Evolutionary conservation across 305 asterid species (phyloP), one percentile per base, ranked within the genome.

Genomic region (Fraxinus greggii): DNA sequence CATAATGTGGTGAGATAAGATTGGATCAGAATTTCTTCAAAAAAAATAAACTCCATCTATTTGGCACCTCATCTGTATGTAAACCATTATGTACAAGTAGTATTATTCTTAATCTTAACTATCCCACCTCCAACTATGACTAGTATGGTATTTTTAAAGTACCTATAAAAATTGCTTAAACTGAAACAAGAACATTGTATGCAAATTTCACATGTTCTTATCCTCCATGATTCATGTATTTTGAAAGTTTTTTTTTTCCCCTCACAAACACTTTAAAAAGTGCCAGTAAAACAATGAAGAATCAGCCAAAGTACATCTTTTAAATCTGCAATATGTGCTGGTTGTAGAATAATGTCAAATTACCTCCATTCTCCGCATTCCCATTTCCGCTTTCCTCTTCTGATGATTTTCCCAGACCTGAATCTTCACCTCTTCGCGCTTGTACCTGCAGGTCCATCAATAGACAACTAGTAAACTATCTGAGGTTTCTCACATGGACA

Each of bases 341-440:
- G 21, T 45, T 48, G 1, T 17, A 51, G 17, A 76, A 29, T 26
- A 51, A 51, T 31, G 80, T 3, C 38, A 77, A 26, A 77, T 7
- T 88, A 95, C 98, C 97, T 95, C 97, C 80, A 88, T 87, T 86
- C 90, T 90, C 77, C 93, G 81, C 88, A 89, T 89, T 84, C 91
- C 94, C 95, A 91, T 88, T 83, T 95, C 98, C 12, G 97, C 97
- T 85, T 88, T 95, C 86, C 91, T 89, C 70, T 88, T 92, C 87
- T 92, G 85, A 76, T 92, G 97, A 85, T 92, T 95, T 78, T 95
- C 97, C 98, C 98, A 93, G 1, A 94, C 98, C 76, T 95, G 93
- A 78, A 95, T 95, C 91, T 87, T 95, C 86, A 90, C 92, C 82
- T 93, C 97, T 88, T 95, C 93, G 0, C 98, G 90, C 83, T 95